Evolutionary conservation across 2,329 filamentous ascomycete genomes (phyloP).

Genomic region (Helotiales sp.): DNA sequence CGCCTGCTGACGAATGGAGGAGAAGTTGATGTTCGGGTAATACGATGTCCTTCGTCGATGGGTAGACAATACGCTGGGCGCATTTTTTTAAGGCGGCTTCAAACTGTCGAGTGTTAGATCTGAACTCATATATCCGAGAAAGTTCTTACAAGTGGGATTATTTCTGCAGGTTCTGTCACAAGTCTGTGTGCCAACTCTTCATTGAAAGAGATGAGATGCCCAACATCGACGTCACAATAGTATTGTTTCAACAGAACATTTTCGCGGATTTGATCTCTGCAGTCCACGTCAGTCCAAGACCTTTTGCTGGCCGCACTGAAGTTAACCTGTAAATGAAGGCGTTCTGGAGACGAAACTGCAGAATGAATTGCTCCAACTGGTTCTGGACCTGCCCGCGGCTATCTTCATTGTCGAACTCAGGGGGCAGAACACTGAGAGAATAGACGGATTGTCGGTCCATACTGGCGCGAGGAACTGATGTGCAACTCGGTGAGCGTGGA

Average conservation of each 20-base stretch:
- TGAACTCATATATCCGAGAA: conserved; percentile 29
- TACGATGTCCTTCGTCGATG: conserved; percentile 62
- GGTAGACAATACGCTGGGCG: conserved; percentile 90
- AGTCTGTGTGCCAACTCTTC: conserved; percentile 91
- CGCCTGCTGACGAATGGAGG: conserved; percentile 85
- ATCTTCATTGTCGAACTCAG: conserved; percentile 62
- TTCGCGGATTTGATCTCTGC: conserved; percentile 89
- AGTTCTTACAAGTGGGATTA: conserved; percentile 79
- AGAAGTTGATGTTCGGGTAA: conserved; percentile 93
- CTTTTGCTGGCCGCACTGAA: background rate
- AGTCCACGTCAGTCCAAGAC: conserved; percentile 32
- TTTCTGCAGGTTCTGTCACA: conserved; percentile 85
- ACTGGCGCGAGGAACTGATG: background rate
- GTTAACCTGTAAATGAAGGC: conserved; percentile 86
- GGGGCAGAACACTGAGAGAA: conserved; percentile 76
- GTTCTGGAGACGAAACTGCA: conserved; percentile 93
- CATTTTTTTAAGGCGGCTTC: conserved; percentile 87
- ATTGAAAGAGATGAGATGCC: conserved; percentile 92
- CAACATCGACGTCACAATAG: conserved; percentile 94
- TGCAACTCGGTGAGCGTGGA: background rate
- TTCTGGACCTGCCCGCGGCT: conserved; percentile 71
- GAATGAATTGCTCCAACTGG: conserved; percentile 84
- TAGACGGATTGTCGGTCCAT: conserved; percentile 93
- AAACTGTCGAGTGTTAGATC: conserved; percentile 61
- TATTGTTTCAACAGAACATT: conserved; percentile 94